These are phyloP conservation scores for Leccinum subrobustum DNA, from an alignment of 1,284 basidiomycete species.

Conservation along the genomic window DNA sequence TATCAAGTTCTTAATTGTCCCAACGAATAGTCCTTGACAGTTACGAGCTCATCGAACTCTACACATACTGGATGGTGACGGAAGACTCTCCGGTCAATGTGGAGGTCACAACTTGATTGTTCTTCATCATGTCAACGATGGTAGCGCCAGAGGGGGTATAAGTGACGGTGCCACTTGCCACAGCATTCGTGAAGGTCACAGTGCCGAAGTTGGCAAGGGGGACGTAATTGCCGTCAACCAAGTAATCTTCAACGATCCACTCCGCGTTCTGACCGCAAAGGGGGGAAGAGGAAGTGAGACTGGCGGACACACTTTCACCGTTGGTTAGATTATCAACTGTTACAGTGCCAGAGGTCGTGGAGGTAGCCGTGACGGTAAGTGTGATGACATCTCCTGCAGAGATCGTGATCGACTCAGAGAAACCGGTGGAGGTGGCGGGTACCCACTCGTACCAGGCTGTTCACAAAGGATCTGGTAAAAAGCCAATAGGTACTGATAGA, in stretches of 20 bases:
- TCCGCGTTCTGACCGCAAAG: constrained; percentile 5
- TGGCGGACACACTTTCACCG: background rate
- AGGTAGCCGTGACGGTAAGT: background rate
- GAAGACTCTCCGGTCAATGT: background rate
- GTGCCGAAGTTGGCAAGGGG: constrained; percentile 2
- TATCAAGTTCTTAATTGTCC: background rate
- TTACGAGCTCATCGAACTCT: background rate
- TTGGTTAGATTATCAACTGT: constrained; percentile 7
- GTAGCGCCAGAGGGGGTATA: constrained; percentile 2
- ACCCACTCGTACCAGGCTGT: constrained; percentile 8
- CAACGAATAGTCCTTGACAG: background rate
- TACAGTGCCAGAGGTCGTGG: constrained; percentile 1
- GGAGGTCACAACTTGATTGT: constrained; percentile 4
- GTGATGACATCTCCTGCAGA: constrained; percentile 6
- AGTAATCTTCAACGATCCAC: constrained; percentile 16
- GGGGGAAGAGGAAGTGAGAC: background rate
- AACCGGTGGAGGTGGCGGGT: background rate
- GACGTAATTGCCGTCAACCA: background rate
- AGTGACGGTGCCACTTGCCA: background rate
- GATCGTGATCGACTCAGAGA: background rate
- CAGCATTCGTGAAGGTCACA: background rate
- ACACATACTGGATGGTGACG: constrained; percentile 4
- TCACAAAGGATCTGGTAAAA: background rate
- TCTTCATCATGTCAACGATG: constrained; percentile 2
- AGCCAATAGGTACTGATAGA: background rate